phyloP scores from a whole-genome alignment of 306 rosid species.

The Inga laurina region DNA sequence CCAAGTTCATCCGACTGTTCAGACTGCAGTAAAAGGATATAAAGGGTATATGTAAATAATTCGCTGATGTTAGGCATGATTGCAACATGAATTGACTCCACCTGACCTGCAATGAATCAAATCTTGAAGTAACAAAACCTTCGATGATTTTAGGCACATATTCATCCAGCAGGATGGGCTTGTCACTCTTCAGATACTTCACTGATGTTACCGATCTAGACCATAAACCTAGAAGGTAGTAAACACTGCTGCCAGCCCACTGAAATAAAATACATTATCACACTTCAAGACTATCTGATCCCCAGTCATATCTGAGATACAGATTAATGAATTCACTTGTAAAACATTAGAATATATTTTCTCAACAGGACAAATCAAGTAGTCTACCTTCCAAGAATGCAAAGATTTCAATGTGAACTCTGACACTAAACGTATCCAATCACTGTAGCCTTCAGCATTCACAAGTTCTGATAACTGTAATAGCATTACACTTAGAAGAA shows the following conservation, averaged over 20 bases:
- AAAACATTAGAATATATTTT: conserved; percentile 16
- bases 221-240: conserved; percentile 53
- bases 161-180: conserved; percentile 46
- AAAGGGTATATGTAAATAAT: conserved; percentile 6
- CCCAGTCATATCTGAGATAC: background rate
- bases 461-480: conserved; percentile 92
- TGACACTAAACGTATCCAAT: conserved; percentile 89
- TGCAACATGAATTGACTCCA: conserved; percentile 8
- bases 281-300: background rate
- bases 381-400: conserved; percentile 92
- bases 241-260: conserved; percentile 60
- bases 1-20: conserved; percentile 49
- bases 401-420: conserved; percentile 92
- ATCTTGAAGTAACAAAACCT: conserved; percentile 51
- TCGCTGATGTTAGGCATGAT: background rate
- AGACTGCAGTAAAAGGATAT: conserved; percentile 33
- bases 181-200: conserved; percentile 48
- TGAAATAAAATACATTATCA: conserved; percentile 33
- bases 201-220: conserved; percentile 45
- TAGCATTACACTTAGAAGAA: background rate
- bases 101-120: conserved; percentile 50
- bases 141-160: conserved; percentile 51
- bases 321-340: background rate
- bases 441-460: conserved; percentile 87
- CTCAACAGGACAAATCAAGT: conserved; percentile 9